Evolutionary conservation across 345 rosid genomes (phyloP).

Genomic region (Hibiscus tridactylites): DNA sequence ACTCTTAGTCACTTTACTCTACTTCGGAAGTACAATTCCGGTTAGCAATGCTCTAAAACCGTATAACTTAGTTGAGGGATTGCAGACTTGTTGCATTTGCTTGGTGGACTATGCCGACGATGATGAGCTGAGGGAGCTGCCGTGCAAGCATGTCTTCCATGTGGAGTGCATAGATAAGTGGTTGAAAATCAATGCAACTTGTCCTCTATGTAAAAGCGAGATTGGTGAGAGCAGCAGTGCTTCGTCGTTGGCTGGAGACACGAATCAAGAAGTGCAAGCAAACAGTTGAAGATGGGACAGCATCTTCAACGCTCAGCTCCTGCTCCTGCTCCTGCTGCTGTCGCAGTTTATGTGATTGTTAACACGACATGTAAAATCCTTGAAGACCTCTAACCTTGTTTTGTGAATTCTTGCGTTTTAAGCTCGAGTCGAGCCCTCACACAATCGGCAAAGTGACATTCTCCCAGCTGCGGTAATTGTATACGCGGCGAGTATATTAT

Average conservation of each 20-base stretch:
- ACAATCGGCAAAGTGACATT: background rate
- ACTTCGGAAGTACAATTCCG: background rate
- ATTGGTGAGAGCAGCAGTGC: constrained; percentile 33
- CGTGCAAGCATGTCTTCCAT: constrained; percentile 59
- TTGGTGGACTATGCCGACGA: constrained; percentile 49
- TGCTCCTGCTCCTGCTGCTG: background rate
- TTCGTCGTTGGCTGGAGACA: constrained; percentile 18
- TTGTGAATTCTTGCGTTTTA: background rate
- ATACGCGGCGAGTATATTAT: no score
- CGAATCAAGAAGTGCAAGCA: background rate
- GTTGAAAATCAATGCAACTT: constrained; percentile 68
- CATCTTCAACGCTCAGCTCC: background rate
- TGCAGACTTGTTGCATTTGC: constrained; percentile 72
- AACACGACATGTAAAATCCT: background rate
- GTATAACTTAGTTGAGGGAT: background rate
- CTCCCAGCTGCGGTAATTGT: no score
- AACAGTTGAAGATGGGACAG: background rate
- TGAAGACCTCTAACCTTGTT: background rate
- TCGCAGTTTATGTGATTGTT: background rate
- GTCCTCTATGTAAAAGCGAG: constrained; percentile 70
- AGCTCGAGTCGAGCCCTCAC: background rate
- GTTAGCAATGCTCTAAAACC: background rate
- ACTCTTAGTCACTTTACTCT: background rate
- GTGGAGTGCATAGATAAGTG: constrained; percentile 69
- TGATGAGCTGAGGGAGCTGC: constrained; percentile 61